Evolutionary conservation across 805 yeast species (phyloP), one percentile per base, ranked within the genome.

Genomic region (Candida qinlingensis): DNA sequence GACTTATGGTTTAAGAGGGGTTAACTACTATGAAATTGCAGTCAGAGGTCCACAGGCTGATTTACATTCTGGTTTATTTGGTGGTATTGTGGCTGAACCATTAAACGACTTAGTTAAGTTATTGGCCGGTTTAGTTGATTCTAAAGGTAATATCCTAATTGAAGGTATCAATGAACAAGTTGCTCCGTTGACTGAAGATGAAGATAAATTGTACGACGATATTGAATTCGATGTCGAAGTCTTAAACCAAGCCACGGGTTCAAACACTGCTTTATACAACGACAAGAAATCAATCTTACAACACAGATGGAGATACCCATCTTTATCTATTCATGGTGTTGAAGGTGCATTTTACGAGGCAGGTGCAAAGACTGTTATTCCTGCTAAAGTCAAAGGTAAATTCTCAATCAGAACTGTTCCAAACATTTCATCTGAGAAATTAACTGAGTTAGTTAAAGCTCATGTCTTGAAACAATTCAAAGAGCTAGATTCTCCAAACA

Each of bases 241-340:
- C 58, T 79, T 94, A 66, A 87, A 91, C 64, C 81, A 79, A 25
- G 96, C 97, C 43, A 75, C 92, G 19, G 97, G 98, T 45, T 84
- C 97, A 7, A 66, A 88, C 54, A 90, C 97, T 41, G 81, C 90
- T 36, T 75, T 91, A 51, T 84, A 83, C 72, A 75, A 80, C 54
- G 76, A 77, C 66, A 87, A 89, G 70, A 83, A 89, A 71, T 85
- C 83, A 51, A 90, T 96, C 51, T 78, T 94, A 61, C 92, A 90
- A 86, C 97, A 91, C 70, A 83, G 99, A 79, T 94, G 99, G 99
- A 85, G 99, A 77, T 90, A 76, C 72, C 99, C 99, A 48, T 89
- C 98, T 7, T 75, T 94, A 61, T 91, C 98, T 3, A 69, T 94
- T 56, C 99, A 94, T 70, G 99, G 99, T 58, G 79, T 94, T 48